Percentiles rank a stretch among this genome's conserved stretches.
phyloP scores from a whole-genome alignment of 768 basidiomycete species.

The Xerocomellus intermedius region DNA sequence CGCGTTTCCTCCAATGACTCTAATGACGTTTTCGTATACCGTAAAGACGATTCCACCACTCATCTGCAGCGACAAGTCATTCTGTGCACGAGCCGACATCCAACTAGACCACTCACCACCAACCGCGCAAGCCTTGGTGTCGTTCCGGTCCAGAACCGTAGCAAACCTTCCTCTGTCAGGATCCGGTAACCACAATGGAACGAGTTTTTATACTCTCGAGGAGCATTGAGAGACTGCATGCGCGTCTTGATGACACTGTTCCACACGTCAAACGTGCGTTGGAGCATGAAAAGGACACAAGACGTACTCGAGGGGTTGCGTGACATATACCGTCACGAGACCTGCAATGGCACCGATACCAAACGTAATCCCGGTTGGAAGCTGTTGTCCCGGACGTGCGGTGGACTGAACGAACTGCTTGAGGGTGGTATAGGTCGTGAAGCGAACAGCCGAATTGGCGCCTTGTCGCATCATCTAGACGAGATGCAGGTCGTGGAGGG shows the following conservation, averaged over 20 bases:
- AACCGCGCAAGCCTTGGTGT: slow-evolving; percentile 85
- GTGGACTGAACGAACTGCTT: slow-evolving; percentile 92
- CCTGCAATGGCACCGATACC: slow-evolving; percentile 93
- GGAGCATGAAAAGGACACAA: not conserved
- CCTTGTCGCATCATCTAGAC: slow-evolving; percentile 94
- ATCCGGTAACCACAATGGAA: slow-evolving; percentile 96
- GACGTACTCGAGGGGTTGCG: slow-evolving; percentile 79
- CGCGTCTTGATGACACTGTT: slow-evolving; percentile 92
- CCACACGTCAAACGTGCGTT: not conserved
- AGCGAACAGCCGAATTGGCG: slow-evolving; percentile 94
- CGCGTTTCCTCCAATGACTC: slow-evolving; percentile 36
- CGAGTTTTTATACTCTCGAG: slow-evolving; percentile 83
- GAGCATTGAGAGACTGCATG: slow-evolving; percentile 91
- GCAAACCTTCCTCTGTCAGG: slow-evolving; percentile 87
- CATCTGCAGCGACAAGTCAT: slow-evolving; percentile 47
- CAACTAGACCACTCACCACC: slow-evolving; percentile 53
- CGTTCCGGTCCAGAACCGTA: slow-evolving; percentile 96
- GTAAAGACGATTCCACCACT: slow-evolving; percentile 94
- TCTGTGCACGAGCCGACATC: not conserved
- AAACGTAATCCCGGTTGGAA: slow-evolving; percentile 89
- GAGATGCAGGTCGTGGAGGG: not conserved
- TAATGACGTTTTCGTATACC: slow-evolving; percentile 82
- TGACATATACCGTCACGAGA: slow-evolving; percentile 89
- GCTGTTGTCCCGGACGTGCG: slow-evolving; percentile 74
- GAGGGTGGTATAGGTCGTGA: slow-evolving; percentile 91